These are phyloP conservation scores for Bothriochloa decipiens DNA, from an alignment of 176 grass and related monocot genomes.

Conservation along the genomic window DNA sequence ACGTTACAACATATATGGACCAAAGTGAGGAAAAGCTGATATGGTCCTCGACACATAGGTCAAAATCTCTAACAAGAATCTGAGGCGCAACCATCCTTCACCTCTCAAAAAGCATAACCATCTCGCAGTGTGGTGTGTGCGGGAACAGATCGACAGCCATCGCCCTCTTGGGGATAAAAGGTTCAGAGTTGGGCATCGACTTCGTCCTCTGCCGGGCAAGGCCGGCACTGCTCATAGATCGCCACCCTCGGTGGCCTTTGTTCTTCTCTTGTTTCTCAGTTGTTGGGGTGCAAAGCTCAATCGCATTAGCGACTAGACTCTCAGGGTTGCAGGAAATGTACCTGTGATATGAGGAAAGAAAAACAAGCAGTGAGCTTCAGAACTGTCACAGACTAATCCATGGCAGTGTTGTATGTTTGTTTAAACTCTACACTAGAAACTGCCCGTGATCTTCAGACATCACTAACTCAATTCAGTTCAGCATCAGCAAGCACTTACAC, in stretches of 20 bases:
- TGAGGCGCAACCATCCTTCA: constrained; percentile 28
- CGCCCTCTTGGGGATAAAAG: constrained; percentile 77
- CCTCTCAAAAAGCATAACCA: constrained; percentile 96
- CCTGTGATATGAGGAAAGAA: constrained; percentile 41
- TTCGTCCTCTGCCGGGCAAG: constrained; percentile 76
- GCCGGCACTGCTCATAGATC: constrained; percentile 74
- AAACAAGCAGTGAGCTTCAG: background rate
- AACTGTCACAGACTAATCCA: background rate
- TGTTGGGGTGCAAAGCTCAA: constrained; percentile 93
- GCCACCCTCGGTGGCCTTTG: constrained; percentile 77
- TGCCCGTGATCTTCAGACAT: background rate
- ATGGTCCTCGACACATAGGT: background rate
- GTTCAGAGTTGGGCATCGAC: constrained; percentile 88
- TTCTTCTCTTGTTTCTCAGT: constrained; percentile 71
- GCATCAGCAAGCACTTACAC: background rate
- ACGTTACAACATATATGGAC: constrained; percentile 30
- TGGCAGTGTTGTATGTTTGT: background rate
- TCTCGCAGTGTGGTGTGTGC: constrained; percentile 85
- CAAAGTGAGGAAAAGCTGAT: constrained; percentile 12
- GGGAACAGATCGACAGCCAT: constrained; percentile 98
- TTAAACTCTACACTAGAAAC: background rate
- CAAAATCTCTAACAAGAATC: constrained; percentile 5
- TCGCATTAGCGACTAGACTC: constrained; percentile 82
- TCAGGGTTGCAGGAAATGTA: constrained; percentile 99
- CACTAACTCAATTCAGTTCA: background rate